phyloP scores from a whole-genome alignment of 257 asterid genomes.

The Solanum lignicaule region DNA sequence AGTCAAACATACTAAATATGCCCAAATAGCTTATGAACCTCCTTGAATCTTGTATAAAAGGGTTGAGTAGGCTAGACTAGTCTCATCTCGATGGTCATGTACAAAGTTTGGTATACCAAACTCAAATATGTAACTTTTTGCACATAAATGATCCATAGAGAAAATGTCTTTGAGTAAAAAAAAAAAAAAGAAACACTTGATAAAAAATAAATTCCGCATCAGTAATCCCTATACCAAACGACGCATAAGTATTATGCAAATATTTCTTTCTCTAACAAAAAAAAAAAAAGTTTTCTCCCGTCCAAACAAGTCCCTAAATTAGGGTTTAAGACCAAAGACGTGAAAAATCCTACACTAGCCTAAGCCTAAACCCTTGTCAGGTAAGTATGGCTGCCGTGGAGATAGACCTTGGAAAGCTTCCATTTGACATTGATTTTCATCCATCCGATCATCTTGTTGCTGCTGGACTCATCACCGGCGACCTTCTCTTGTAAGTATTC shows the following conservation, averaged over 20 bases:
- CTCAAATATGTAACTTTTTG: too few relatives aligned
- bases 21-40: too few relatives aligned
- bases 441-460: constrained; percentile 67
- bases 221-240: neutral
- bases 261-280: neutral
- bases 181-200: too few relatives aligned
- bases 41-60: too few relatives aligned
- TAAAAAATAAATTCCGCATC: neutral
- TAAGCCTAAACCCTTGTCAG: neutral
- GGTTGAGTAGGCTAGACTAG: too few relatives aligned
- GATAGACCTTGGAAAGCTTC: constrained; percentile 52
- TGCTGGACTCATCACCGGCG: constrained; percentile 73
- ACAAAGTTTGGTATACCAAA: too few relatives aligned
- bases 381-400: constrained; percentile 27
- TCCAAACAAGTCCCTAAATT: neutral
- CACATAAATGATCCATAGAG: too few relatives aligned
- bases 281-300: neutral
- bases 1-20: too few relatives aligned
- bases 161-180: too few relatives aligned
- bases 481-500: constrained; percentile 47
- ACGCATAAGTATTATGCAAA: neutral
- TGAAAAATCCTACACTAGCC: neutral
- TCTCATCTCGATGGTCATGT: too few relatives aligned
- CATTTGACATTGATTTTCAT: constrained; percentile 85
- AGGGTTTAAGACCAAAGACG: neutral